phyloP scores from a whole-genome alignment of 345 rosid species.

The Corymbia maculata region DNA sequence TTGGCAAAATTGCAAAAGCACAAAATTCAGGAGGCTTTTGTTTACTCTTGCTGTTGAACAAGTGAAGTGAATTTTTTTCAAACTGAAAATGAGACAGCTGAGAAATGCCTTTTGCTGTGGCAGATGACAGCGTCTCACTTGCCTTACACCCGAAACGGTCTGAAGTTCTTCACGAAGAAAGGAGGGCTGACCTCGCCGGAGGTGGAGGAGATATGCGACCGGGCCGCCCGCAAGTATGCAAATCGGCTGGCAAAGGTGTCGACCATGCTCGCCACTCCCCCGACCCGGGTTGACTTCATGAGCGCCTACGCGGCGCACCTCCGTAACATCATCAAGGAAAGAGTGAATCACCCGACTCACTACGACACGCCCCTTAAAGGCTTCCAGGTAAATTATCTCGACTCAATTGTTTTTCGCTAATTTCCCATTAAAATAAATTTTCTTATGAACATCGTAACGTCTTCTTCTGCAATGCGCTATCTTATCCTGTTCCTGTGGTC shows the following conservation, averaged over 20 bases:
- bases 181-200: constrained; percentile 82
- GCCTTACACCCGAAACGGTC: constrained; percentile 85
- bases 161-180: constrained; percentile 77
- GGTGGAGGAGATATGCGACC: constrained; percentile 75
- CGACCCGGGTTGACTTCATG: constrained; percentile 64
- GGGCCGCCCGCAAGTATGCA: constrained; percentile 66
- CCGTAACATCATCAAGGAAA: constrained; percentile 53
- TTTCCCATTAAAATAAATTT: not conserved
- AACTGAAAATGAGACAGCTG: not conserved
- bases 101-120: not conserved
- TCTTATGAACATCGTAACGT: not conserved
- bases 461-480: not conserved
- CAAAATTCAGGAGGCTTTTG: not conserved
- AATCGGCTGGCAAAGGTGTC: constrained; percentile 61
- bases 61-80: not conserved
- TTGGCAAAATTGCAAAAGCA: not conserved
- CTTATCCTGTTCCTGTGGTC: not conserved
- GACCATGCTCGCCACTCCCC: constrained; percentile 29
- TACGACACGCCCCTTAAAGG: constrained; percentile 77
- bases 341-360: constrained; percentile 75
- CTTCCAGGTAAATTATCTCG: constrained; percentile 42
- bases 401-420: not conserved
- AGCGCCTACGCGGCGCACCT: constrained; percentile 62
- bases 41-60: not conserved
- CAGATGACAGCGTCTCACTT: constrained; percentile 97